Evolutionary conservation across 2,329 filamentous ascomycete genomes (phyloP), one percentile per base, ranked within the genome.

Genomic region (Curvularia sp.): DNA sequence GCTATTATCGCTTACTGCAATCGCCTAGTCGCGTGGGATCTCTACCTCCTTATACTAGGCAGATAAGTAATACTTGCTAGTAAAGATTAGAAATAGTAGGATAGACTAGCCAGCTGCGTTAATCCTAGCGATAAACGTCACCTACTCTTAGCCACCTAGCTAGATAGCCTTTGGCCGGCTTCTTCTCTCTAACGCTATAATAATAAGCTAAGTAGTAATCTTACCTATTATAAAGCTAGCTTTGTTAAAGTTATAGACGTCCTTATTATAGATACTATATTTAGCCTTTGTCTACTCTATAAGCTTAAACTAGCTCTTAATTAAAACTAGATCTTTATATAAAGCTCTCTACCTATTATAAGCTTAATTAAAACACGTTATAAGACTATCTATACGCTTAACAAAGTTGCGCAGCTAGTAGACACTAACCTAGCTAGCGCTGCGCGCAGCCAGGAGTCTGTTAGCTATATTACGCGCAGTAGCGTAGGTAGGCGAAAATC

Each of bases 21-120:
- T 73, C 21, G 57, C 55, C 70, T 53, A 77, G 51, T 76, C 49
- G n/a, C 49, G 36, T 34, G 42, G 55, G 21, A 63, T 59, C 34
- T 60, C 49, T 41, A 23, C 43, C 12, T 59, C 43, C 43, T 60
- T 39, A 18, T 54, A 61, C 52, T 32, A 63, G 52, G 56, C 46
- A 49, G 28, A 53, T 42, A 58, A 45, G 30, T 54, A 38, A 27
- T 51, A 30, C 36, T 51, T 19, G 36, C 49, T 23, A 51, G 49
- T 23, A 42, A 53, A 53, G 28, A 53, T 53, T 15, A 53, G 41
- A n/a, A 53, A 34, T 34, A 34, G 49, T 34, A 21, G 49, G 19
- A 53, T 21, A 32, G 39, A 19, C 49, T 25, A 45, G 49, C 49
- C 21, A 53, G 25, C 25, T 27, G 7, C 25, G 7, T 27, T 27